Evolutionary conservation across 805 yeast genomes (phyloP), one percentile per base, ranked within the genome.

Genomic region (Teunomyces panamensis): DNA sequence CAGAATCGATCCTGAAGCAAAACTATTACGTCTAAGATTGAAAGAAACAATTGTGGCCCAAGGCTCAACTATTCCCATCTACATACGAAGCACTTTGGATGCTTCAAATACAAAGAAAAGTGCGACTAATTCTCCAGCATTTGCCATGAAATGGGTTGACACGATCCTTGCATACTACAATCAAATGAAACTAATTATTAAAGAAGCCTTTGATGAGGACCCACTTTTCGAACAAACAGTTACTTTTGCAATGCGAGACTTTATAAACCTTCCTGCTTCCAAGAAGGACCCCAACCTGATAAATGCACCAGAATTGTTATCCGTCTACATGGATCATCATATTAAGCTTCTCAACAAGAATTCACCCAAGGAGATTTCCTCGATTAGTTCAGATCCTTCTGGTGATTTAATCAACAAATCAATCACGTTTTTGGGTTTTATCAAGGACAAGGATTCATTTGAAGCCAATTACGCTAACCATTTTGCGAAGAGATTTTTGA

Each of bases 381-480:
- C 44, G 20, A 30, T 11, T 6, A 41, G 34, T 14, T 42, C 44
- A 9, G 55, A 62, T 46, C 58, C 53, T 28, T 55, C 62, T 3
- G 71, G 69, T 55, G 71, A 56, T 7, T 63, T 79, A 8, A 66
- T 89, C 46, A 73, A 72, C 39, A 75, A 77, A 26, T 79, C 89
- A 0, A 75, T 87, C 9, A 65, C 74, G 17, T 75, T 91, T 29
- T 82, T 90, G 57, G 71, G 84, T 48, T 83, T 80, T 58, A 74
- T 90, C 41, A 76, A 80, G 49, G 96, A 91, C 56, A 91, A 89
- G 59, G 97, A 90, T 65, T 70, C 87, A 24, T 91, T 90, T 67
- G 96, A 89, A 60, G 85, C 80, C 36, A 83, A 86, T 51, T 90
- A 89, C 64, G 89, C 89, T 56, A 87, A 84, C 46, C 96, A 88